Evolutionary conservation across 1,284 basidiomycete species (phyloP).

Genomic region (Rhodotorula sp.): DNA sequence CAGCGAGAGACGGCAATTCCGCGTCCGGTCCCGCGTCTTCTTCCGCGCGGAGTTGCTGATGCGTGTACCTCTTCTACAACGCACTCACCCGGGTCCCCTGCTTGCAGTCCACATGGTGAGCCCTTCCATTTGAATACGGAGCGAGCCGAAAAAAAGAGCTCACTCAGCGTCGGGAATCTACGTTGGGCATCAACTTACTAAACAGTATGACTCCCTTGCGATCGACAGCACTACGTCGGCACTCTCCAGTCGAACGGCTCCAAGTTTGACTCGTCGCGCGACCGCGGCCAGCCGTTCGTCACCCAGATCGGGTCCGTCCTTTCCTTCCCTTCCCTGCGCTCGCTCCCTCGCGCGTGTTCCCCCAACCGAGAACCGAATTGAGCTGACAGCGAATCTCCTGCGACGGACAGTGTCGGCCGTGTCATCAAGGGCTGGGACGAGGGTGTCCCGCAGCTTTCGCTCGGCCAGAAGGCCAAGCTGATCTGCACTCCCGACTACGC

Average conservation of each 20-base stretch:
- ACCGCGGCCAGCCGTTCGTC: slow-evolving; percentile 47
- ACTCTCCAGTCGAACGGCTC: slow-evolving; percentile 25
- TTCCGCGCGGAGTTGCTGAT: too few species aligned
- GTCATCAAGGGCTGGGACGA: slow-evolving; percentile 50
- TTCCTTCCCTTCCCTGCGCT: not conserved
- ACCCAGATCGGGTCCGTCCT: slow-evolving; percentile 8
- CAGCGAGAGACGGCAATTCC: too few species aligned
- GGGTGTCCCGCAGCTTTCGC: slow-evolving; percentile 50
- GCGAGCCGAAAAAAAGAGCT: too few species aligned
- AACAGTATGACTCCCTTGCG: not conserved
- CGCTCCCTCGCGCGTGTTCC: too few species aligned
- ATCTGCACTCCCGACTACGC: slow-evolving; percentile 49
- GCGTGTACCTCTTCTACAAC: too few species aligned
- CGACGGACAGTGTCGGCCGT: slow-evolving; percentile 43
- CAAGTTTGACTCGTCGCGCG: slow-evolving; percentile 48
- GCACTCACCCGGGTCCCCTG: too few species aligned
- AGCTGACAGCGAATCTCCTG: not conserved
- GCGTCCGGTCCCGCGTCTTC: too few species aligned
- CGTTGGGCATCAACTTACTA: not conserved
- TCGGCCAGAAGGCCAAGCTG: slow-evolving; percentile 48
- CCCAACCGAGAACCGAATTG: too few species aligned
- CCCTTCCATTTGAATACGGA: too few species aligned
- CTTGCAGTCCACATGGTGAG: too few species aligned
- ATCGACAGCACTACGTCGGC: slow-evolving; percentile 11
- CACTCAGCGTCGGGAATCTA: too few species aligned